Evolutionary conservation across 2,329 filamentous ascomycete genomes (phyloP), one percentile per base, ranked within the genome.

Genomic region (Colletotrichum cereale): DNA sequence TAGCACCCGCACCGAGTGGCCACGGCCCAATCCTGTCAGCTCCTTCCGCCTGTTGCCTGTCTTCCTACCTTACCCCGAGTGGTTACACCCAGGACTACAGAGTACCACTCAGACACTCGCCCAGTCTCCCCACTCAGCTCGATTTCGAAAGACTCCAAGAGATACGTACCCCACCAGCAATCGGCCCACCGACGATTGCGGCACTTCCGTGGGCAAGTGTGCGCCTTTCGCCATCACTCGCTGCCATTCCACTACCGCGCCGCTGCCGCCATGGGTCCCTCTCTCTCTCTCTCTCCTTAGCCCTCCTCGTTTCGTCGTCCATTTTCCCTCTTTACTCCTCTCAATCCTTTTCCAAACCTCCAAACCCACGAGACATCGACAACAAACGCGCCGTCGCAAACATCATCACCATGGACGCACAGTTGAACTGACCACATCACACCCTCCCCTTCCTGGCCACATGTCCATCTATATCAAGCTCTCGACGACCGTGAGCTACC

Each of bases 141-240:
- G 14, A 52, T 52, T 52, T 56, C n/a, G 11, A 56, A 57, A 31
- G 5, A 61, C 48, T 48, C 48, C 65, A 38, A 26, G 21, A 18
- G 40, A 26, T 71, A 71, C 62, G 65, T 68, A 26, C 44, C 26
- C 31, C 34, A 44, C 57, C 34, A 24, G 57, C 64, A 44, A 58
- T 52, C 47, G 65, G 58, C 44, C 69, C 65, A 68, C 58, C 31
- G 52, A 72, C 65, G 65, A 72, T 72, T 72, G 65, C 53, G 69
- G 69, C 60, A 69, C 69, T 69, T 72, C 69, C 52, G 65, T 58
- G 21, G 6, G 40, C 24, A n/a, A 26, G 21, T 10, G 11, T 29
- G 10, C 31, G 31, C 47, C 16, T 52, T n/a, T 44, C 16, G 24
- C 18, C 42, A 38, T 26, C 61, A 21, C 58, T 52, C 48, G 24